Conservation (phyloP, 2,329 filamentous ascomycete species). For the Hypoxylon sp. region DNA sequence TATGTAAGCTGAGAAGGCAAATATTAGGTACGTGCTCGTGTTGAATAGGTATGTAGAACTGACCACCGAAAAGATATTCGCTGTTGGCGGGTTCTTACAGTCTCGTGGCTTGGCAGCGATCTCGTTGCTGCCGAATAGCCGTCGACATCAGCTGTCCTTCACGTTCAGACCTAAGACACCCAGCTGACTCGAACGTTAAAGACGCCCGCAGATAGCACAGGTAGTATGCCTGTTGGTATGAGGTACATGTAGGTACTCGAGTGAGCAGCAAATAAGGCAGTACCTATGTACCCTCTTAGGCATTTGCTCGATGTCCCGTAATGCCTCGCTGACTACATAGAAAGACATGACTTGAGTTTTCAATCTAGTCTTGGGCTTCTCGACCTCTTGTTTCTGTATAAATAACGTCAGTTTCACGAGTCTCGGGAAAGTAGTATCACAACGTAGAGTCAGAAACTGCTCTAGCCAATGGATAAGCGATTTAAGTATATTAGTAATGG, state of each 20-base stretch:
- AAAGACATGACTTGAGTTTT: neutral
- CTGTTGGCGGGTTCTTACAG: neutral
- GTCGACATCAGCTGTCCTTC: neutral
- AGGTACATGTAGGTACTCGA: neutral
- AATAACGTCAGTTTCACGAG: slow-evolving; percentile 1
- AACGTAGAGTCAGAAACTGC: neutral
- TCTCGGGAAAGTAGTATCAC: slow-evolving; percentile 20
- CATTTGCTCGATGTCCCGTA: neutral
- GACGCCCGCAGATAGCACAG: neutral
- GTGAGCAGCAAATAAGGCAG: neutral
- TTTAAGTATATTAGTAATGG: neutral
- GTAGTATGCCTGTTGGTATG: neutral
- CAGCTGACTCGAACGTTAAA: neutral
- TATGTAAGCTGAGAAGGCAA: neutral
- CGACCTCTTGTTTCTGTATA: neutral
- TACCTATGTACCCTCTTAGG: too few species aligned
- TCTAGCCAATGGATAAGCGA: neutral
- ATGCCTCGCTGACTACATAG: neutral
- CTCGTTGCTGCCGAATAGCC: slow-evolving; percentile 27
- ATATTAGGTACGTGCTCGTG: neutral
- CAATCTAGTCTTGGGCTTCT: neutral
- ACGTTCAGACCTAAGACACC: neutral
- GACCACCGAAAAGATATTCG: slow-evolving; percentile 7
- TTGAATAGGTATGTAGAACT: neutral
- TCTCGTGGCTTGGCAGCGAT: slow-evolving; percentile 1